A percentile compares a stretch with the other conserved stretches of the same genome.
phyloP scores from a whole-genome alignment of 1,284 basidiomycete species.

The Sanguinoderma infundibulare region DNA sequence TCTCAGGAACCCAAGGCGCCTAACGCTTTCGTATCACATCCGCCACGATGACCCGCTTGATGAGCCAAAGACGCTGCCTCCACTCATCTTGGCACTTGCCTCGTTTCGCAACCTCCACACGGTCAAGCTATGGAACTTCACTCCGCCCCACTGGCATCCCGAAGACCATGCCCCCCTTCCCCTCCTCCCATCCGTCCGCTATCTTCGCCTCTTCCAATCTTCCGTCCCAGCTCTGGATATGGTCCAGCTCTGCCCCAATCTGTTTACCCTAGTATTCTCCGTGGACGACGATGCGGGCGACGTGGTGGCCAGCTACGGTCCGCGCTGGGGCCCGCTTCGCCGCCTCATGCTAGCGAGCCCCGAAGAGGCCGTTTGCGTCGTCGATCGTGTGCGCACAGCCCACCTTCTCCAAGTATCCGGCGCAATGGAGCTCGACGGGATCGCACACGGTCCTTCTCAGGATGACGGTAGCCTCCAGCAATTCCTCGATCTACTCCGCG shows the following conservation, averaged over 20 bases:
- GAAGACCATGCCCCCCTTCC: neutral
- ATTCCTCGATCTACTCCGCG: neutral
- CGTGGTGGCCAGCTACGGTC: neutral
- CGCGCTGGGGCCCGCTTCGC: conserved; percentile 7
- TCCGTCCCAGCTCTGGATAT: conserved; percentile 7
- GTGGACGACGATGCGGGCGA: neutral
- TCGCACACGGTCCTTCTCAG: too few relatives aligned
- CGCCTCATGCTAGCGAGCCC: conserved; percentile 1
- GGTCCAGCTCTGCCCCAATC: conserved; percentile 15
- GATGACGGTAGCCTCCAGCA: too few relatives aligned
- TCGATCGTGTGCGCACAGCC: neutral
- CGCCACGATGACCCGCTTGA: conserved; percentile 2
- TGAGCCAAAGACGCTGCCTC: neutral
- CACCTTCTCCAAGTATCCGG: neutral
- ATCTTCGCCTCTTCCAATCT: conserved; percentile 6
- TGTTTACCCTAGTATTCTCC: conserved; percentile 6
- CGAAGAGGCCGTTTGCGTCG: neutral
- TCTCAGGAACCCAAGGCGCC: neutral
- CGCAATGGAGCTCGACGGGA: neutral
- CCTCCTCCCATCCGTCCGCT: conserved; percentile 7
- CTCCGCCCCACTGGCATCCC: neutral
- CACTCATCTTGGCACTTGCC: conserved; percentile 4
- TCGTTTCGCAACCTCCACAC: conserved; percentile 6
- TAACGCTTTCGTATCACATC: conserved; percentile 6
- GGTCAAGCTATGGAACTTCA: conserved; percentile 10